Evolutionary conservation across 148 eudicot species (phyloP).

Genomic region (Rhododendron williamsianum): DNA sequence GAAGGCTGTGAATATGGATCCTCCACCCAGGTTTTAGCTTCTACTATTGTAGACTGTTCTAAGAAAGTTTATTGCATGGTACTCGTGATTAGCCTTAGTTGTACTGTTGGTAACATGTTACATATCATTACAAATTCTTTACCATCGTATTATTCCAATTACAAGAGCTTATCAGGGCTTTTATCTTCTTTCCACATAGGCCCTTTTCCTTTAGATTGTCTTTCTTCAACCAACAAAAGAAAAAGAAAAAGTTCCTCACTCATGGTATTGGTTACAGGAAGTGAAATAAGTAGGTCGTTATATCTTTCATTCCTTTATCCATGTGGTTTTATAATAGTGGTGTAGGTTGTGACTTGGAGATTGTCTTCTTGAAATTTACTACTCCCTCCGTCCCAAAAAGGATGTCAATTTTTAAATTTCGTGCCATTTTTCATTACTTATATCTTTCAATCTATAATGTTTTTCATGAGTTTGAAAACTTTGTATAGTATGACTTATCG

Average conservation of each 20-base stretch:
- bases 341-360: background rate
- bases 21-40: constrained; percentile 48
- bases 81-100: background rate
- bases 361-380: background rate
- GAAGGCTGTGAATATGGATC: constrained; percentile 86
- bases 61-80: constrained; percentile 6
- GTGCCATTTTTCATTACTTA: no score
- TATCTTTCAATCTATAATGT: no score
- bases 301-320: background rate
- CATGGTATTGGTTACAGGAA: background rate
- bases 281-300: background rate
- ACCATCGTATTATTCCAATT: background rate
- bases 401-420: no score
- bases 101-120: background rate
- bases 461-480: no score
- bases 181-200: background rate
- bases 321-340: background rate
- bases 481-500: no score
- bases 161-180: background rate
- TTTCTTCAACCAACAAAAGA: background rate
- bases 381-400: no score
- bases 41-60: constrained; percentile 5
- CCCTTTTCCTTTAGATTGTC: background rate
- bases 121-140: background rate
- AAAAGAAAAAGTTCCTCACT: background rate